phyloP scores from a whole-genome alignment of 1,284 basidiomycete genomes.

The Apiotrichum gracile region DNA sequence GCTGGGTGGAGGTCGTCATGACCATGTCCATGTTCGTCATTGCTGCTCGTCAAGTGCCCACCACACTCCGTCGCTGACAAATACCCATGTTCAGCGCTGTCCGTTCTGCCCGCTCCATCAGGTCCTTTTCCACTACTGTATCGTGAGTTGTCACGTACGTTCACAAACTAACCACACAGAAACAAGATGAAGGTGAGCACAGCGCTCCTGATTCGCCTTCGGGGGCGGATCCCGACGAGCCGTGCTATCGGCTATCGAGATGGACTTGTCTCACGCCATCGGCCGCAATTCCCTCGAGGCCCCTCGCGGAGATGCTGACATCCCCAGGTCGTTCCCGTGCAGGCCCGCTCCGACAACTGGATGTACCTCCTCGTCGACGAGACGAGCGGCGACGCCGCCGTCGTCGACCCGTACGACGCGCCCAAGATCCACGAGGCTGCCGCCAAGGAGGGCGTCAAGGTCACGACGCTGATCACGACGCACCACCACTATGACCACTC shows the following conservation, averaged over 20 bases:
- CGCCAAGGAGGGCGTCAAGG: conserved; percentile 59
- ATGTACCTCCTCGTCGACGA: conserved; percentile 80
- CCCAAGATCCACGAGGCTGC: conserved; percentile 65
- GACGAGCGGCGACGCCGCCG: conserved; percentile 62
- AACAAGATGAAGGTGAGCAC: conserved; percentile 2
- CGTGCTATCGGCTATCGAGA: too few species aligned
- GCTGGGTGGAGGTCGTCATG: neutral
- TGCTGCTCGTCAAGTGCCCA: neutral
- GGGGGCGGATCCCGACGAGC: neutral
- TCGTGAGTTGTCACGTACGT: neutral
- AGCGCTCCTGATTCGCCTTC: neutral
- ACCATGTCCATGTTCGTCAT: neutral
- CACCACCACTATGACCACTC: conserved; percentile 88
- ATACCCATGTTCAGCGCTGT: neutral
- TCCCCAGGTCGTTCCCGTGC: conserved; percentile 61
- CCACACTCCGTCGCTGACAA: neutral
- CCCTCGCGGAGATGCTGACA: neutral
- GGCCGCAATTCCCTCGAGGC: neutral
- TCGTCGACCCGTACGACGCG: conserved; percentile 64
- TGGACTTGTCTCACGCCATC: neutral
- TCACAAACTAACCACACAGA: neutral
- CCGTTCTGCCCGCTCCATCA: neutral
- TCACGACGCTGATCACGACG: conserved; percentile 74
- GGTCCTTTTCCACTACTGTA: neutral
- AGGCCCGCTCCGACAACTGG: conserved; percentile 77